A percentile compares a stretch with the other conserved stretches of the same genome.
phyloP scores from a whole-genome alignment of 345 rosid species.

The Moricandia moricandioides region DNA sequence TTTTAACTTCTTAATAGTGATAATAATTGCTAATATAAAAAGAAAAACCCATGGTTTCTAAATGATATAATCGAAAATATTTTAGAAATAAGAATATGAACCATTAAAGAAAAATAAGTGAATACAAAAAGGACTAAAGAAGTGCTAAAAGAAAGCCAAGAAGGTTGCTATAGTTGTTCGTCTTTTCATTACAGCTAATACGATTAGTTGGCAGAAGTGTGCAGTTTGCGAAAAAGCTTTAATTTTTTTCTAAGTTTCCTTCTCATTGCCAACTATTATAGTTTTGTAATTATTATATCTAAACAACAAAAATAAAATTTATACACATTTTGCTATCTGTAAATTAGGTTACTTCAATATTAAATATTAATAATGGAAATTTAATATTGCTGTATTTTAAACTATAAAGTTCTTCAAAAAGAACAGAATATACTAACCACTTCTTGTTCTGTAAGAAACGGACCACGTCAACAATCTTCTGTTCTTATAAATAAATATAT shows the following conservation, averaged over 20 bases:
- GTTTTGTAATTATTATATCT: neutral
- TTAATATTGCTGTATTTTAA: neutral
- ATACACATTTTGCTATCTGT: conserved; percentile 2
- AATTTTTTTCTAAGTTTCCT: conserved; percentile 4
- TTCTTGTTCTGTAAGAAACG: neutral
- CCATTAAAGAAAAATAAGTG: neutral
- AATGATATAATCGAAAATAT: neutral
- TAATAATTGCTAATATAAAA: neutral
- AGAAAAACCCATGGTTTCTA: neutral
- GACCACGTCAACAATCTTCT: conserved; percentile 10
- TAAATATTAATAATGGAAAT: neutral
- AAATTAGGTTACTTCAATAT: neutral
- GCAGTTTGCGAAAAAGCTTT: neutral
- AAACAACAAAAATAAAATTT: neutral
- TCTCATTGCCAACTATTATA: conserved; percentile 7
- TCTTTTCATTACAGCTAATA: conserved; percentile 5
- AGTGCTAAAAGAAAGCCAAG: neutral
- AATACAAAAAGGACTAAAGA: neutral
- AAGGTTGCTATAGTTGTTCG: neutral
- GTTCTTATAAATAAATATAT: neutral
- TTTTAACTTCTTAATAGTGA: neutral
- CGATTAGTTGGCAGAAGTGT: conserved; percentile 12
- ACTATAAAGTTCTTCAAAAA: neutral
- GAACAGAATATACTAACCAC: neutral
- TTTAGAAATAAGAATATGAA: neutral